Percentiles rank a stretch among this genome's conserved stretches.
Conservation (phyloP, 2,329 filamentous ascomycete genomes). For the Paramyrothecium sp. region DNA sequence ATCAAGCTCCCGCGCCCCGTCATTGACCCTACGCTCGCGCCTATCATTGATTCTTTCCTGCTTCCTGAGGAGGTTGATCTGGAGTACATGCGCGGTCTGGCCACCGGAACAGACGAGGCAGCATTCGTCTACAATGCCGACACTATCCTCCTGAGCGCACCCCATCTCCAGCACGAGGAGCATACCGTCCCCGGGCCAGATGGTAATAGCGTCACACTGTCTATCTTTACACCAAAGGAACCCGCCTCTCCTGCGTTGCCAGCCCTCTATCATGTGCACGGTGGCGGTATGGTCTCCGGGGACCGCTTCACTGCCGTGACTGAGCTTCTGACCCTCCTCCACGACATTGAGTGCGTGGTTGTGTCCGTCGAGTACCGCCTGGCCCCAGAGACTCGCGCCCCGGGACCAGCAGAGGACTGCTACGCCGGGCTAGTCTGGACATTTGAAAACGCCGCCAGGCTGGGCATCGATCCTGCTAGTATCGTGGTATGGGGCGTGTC, state of each 20-base stretch:
- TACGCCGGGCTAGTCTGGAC: conserved; percentile 15
- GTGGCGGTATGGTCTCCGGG: conserved; percentile 14
- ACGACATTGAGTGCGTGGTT: conserved; percentile 13
- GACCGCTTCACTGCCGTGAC: conserved; percentile 11
- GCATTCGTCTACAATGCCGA: conserved; percentile 10
- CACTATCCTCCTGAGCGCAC: conserved; percentile 5
- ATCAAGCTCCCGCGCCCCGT: conserved; percentile 14
- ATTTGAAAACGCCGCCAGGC: conserved; percentile 7
- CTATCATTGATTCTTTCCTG: conserved; percentile 13
- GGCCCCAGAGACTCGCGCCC: conserved; percentile 17
- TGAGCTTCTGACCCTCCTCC: conserved; percentile 10
- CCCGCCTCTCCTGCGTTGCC: conserved; percentile 6
- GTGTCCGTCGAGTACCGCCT: conserved; percentile 20
- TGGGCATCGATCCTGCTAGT: conserved; percentile 12
- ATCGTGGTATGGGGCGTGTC: conserved; percentile 16
- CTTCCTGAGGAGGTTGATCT: conserved; percentile 15
- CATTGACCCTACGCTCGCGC: conserved; percentile 11
- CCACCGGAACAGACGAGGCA: neutral
- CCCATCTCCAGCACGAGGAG: conserved; percentile 12
- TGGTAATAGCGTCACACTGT: conserved; percentile 7
- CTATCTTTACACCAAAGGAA: conserved; percentile 12
- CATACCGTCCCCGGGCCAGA: conserved; percentile 5
- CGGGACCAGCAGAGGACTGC: conserved; percentile 14
- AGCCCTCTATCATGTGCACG: conserved; percentile 15
- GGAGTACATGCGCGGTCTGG: conserved; percentile 10